Base-by-base conservation (phyloP, 805 yeast species). In the Kurtzmaniella fragi region DNA sequence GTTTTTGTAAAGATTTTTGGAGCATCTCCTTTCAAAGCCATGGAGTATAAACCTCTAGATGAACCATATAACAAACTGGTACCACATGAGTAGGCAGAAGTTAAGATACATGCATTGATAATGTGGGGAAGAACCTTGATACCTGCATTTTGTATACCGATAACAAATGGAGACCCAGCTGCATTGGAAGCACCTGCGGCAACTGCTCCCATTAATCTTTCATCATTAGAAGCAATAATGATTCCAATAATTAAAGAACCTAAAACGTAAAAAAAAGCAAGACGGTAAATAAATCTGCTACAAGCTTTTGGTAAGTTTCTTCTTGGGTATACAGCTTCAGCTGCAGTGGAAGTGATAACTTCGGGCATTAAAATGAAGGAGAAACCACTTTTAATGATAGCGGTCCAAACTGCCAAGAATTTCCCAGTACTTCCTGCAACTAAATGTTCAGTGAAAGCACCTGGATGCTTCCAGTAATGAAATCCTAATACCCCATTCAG, bases 51-150 rank as follows among this genome's bases (percentile, higher is more conserved):
- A 0, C 84, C 69, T 53, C 78, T 61, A 6, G 88, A 75, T 0
- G 91, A 81, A 43, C 88, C 80, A 53, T 77, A 85, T 28, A 84
- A 76, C 56, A 80, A 83, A 1, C 91, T 83, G 57, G 86, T 86
- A 38, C 95, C 95, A 2, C 95, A 89, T 28, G 89, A 80, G 48
- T 86, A 82, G 0, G 90, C 84, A 1, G 93, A 75, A 4, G 86
- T 70, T 39, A 88, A 69, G 40, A 88, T 71, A 25, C 86, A 75
- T 1, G 78, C 95, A 59, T 89, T 89, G 41, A 89, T 88, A 43
- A 88, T 71, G 52, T 82, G 77, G 26, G 95, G 95, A 35, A 87
- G 66, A 0, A 75, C 81, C 27, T 67, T 75, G 39, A 88, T 82
- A 1, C 77, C 73, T 52, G 86, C 62, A 40, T 70, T 71, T 40